These are phyloP conservation scores for Barnettozyma wickerhamii DNA, from an alignment of 805 yeast species.

Conservation along the genomic window DNA sequence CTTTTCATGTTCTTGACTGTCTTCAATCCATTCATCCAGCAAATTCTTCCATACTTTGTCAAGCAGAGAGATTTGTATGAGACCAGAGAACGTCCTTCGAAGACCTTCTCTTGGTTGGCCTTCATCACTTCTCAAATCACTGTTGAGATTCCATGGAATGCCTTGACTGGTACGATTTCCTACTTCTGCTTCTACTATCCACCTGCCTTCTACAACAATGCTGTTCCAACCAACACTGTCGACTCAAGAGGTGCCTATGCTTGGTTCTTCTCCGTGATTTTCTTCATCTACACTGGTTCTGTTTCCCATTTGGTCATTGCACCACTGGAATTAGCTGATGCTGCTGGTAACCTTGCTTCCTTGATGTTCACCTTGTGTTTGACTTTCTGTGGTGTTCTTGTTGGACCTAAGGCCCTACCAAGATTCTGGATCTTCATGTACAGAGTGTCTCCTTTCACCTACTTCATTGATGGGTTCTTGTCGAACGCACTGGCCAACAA, in stretches of 20 bases:
- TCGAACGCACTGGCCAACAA: slow-evolving; percentile 50
- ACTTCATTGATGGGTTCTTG: slow-evolving; percentile 53
- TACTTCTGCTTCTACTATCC: slow-evolving; percentile 71
- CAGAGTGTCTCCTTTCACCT: slow-evolving; percentile 65
- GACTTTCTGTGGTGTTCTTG: slow-evolving; percentile 75
- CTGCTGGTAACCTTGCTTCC: slow-evolving; percentile 58
- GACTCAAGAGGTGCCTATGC: slow-evolving; percentile 48
- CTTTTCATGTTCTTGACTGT: slow-evolving; percentile 62
- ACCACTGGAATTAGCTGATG: slow-evolving; percentile 51
- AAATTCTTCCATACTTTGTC: slow-evolving; percentile 58
- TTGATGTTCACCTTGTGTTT: slow-evolving; percentile 55
- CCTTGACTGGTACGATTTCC: slow-evolving; percentile 55
- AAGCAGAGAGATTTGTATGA: slow-evolving; percentile 63
- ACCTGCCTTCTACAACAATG: slow-evolving; percentile 49
- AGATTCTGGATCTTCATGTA: slow-evolving; percentile 80
- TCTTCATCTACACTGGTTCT: slow-evolving; percentile 45
- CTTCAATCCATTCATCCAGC: slow-evolving; percentile 55
- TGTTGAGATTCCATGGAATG: slow-evolving; percentile 64
- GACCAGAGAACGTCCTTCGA: slow-evolving; percentile 70
- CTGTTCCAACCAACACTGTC: slow-evolving; percentile 45
- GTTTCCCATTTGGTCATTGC: slow-evolving; percentile 55
- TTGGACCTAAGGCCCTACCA: slow-evolving; percentile 48
- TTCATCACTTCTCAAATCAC: slow-evolving; percentile 58
- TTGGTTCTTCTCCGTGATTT: slow-evolving; percentile 42
- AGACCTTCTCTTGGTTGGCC: slow-evolving; percentile 63